Evolutionary conservation across 192 early-diverging fungal genomes (phyloP), one percentile per base, ranked within the genome.

Genomic region (Coemansia sp.): DNA sequence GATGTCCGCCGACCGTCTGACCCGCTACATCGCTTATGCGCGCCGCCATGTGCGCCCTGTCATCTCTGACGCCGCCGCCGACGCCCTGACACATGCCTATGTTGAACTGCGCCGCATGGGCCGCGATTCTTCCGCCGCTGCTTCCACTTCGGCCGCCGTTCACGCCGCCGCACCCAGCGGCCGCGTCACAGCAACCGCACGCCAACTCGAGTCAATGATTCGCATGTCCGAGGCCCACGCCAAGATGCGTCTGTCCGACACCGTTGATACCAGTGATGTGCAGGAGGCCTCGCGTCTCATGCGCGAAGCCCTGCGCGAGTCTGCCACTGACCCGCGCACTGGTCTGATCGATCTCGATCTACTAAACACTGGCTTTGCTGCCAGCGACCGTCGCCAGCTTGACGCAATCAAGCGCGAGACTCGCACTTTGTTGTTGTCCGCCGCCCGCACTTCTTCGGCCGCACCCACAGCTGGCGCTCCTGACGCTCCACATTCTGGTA

Each of bases 171-270:
- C 73, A 14, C 62, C 70, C 21, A 74, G 65, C 31, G 86, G 86
- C 28, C 83, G 88, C 18, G 84, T 93, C n/a, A 93, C 94, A 0
- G 94, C 94, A 2, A 99, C 96, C 0, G 95, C 95, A 3, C 84
- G 95, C 51, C 94, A 98, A 74, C 85, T 98, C 8, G 97, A 97
- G 83, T 94, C 92, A 5, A 97, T 99, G 94, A 95, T 98, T 73
- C 90, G 96, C 52, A 83, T 98, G 73, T 67, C 93, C 14, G 95
- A 98, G 67, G 95, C 94, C 2, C 90, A 94, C 58, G 96, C 96
- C 57, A 86, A 88, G 53, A 89, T 97, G 91, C 88, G 96, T 25
- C 69, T 98, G 8, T 89, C 91, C 16, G 47, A 71, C 9, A 65
- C 63, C 0, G 97, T 98, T 5, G 91, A 95, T 7, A 68, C 81